phyloP scores from a whole-genome alignment of 2,329 filamentous ascomycete species.

The Triangularia setosa region DNA sequence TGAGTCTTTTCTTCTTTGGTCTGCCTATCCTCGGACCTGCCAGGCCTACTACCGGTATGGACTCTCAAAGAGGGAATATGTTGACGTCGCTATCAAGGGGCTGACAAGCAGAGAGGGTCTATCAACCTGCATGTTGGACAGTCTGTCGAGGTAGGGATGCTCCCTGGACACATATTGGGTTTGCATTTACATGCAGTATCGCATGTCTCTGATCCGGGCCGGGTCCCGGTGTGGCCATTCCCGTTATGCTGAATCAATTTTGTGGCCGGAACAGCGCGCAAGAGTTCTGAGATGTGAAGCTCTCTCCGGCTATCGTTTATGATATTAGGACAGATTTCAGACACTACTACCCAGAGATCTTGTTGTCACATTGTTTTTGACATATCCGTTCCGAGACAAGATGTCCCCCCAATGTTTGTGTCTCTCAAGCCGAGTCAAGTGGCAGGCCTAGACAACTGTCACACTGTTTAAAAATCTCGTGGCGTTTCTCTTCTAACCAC shows the following conservation, averaged over 20 bases:
- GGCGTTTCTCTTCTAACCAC: not conserved
- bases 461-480: not conserved
- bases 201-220: conserved; percentile 6
- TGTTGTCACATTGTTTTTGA: not conserved
- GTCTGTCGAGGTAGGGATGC: not conserved
- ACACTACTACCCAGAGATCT: not conserved
- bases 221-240: not conserved
- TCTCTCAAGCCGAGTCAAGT: not conserved
- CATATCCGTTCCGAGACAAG: not conserved
- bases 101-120: not conserved
- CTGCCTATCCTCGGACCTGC: not conserved
- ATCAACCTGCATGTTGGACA: not conserved
- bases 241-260: not conserved
- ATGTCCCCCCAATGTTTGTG: not conserved
- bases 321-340: not conserved
- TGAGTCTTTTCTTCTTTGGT: not conserved
- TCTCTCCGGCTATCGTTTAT: not conserved
- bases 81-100: not conserved
- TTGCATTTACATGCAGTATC: not conserved
- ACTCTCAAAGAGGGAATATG: not conserved
- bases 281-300: too few relatives aligned
- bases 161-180: not conserved
- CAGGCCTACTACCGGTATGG: not conserved
- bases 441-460: not conserved
- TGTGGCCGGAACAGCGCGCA: not conserved